Conservation (phyloP, 768 basidiomycete genomes). For the Gyrodon lividus region DNA sequence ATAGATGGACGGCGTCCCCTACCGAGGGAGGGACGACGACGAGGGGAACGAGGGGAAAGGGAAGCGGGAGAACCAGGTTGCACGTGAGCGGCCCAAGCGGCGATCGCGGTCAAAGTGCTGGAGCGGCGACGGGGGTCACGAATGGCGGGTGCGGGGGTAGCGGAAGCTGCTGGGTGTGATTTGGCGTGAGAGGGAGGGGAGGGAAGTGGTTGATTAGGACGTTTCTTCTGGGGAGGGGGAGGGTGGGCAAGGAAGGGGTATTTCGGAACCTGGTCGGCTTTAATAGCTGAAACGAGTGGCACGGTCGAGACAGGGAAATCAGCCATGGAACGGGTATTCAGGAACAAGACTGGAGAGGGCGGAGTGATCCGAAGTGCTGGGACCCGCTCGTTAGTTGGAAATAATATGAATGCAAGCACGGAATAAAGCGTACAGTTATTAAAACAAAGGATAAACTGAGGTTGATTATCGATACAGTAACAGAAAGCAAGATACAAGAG, state of each 20-base stretch:
- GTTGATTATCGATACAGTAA: conserved; percentile 4
- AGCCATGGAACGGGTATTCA: conserved; percentile 8
- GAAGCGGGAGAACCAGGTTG: conserved; percentile 66
- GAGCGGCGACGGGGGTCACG: conserved; percentile 34
- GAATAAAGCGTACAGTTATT: conserved; percentile 2
- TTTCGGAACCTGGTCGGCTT: conserved; percentile 13
- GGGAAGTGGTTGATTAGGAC: conserved; percentile 33
- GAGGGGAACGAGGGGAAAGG: conserved; percentile 36
- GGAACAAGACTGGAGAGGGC: not conserved
- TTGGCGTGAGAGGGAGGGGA: conserved; percentile 3
- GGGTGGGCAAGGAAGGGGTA: conserved; percentile 48
- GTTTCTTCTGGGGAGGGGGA: conserved; percentile 37
- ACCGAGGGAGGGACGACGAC: conserved; percentile 34
- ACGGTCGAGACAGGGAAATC: not conserved
- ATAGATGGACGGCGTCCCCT: conserved; percentile 35
- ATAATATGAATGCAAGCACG: not conserved
- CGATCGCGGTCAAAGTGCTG: conserved; percentile 48
- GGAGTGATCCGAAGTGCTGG: conserved; percentile 11
- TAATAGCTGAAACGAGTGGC: conserved; percentile 17
- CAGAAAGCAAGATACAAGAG: not conserved
- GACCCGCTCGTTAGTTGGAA: conserved; percentile 3
- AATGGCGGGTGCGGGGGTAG: conserved; percentile 19
- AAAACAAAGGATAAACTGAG: conserved; percentile 2
- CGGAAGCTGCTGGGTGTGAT: not conserved
- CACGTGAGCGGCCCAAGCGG: conserved; percentile 62